Evolutionary conservation across 2,329 filamentous ascomycete species (phyloP).

Genomic region (Ustulina deusta): DNA sequence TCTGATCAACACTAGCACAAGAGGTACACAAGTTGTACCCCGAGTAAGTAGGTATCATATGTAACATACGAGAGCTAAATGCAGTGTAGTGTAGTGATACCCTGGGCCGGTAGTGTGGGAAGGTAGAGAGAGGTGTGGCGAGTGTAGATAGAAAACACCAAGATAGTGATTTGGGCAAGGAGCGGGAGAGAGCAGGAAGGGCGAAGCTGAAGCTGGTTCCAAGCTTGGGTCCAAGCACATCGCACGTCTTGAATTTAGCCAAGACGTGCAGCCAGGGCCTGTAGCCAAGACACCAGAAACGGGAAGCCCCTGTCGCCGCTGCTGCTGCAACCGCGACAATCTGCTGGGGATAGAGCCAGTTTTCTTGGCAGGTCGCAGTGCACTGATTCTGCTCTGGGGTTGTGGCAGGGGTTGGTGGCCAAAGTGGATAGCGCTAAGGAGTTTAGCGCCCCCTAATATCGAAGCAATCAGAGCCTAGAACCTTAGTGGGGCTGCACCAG

Average conservation of each 20-base stretch:
- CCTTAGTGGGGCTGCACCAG: constrained; percentile 22
- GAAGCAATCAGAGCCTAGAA: constrained; percentile 35
- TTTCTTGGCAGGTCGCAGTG: constrained; percentile 6
- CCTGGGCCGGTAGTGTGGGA: too few species aligned
- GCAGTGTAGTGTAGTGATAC: too few species aligned
- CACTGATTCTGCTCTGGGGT: background rate
- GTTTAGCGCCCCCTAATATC: constrained; percentile 6
- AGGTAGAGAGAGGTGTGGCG: too few species aligned
- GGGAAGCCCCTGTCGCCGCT: constrained; percentile 17
- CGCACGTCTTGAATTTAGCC: constrained; percentile 26
- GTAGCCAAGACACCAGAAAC: constrained; percentile 8
- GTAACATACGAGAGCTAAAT: background rate
- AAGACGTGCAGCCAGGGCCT: constrained; percentile 25
- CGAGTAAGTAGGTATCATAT: background rate
- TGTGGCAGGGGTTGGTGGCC: background rate
- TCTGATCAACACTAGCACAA: background rate
- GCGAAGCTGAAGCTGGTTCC: constrained; percentile 9
- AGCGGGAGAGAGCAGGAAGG: background rate
- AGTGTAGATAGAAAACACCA: too few species aligned
- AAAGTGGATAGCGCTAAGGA: constrained; percentile 3
- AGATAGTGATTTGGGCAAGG: background rate
- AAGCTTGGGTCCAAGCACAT: constrained; percentile 20
- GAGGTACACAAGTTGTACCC: background rate
- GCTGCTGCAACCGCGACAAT: background rate
- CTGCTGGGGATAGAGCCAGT: constrained; percentile 10